These are phyloP conservation scores for Quercus parvula DNA, from an alignment of 306 rosid genomes.

Conservation along the genomic window DNA sequence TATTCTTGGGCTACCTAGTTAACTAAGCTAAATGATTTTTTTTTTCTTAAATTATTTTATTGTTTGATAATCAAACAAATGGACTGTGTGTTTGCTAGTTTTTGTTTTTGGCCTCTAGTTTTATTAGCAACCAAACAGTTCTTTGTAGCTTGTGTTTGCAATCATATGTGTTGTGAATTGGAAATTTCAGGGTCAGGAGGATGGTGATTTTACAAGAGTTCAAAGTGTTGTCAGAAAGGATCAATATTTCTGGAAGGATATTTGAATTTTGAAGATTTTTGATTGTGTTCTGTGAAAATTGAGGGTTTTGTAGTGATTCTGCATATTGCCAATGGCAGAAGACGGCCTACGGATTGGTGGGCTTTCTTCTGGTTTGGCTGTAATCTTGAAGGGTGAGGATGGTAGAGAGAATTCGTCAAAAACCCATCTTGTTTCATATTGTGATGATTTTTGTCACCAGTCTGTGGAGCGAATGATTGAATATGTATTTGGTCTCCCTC, in stretches of 20 bases:
- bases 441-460: constrained; percentile 73
- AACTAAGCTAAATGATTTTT: neutral
- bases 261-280: constrained; percentile 28
- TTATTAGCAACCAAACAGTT: neutral
- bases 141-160: constrained; percentile 4
- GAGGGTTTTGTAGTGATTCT: constrained; percentile 32
- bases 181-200: constrained; percentile 31
- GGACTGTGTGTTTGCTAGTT: constrained; percentile 12
- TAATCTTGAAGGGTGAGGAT: constrained; percentile 65
- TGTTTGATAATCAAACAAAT: neutral
- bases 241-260: constrained; percentile 23
- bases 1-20: neutral
- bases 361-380: constrained; percentile 92
- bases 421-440: constrained; percentile 64
- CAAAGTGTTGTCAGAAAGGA: constrained; percentile 12
- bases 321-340: constrained; percentile 58
- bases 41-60: neutral
- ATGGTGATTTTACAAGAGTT: constrained; percentile 29
- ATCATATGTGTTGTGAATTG: constrained; percentile 3
- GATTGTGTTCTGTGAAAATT: constrained; percentile 33
- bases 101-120: neutral
- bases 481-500: constrained; percentile 80
- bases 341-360: constrained; percentile 73
- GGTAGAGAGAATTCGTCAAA: constrained; percentile 49
- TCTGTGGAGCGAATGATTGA: constrained; percentile 90